Percentiles rank a stretch among this genome's conserved stretches.
These are phyloP conservation scores for Colletotrichum nymphaeae DNA, from an alignment of 2,329 filamentous ascomycete species.

Conservation along the genomic window DNA sequence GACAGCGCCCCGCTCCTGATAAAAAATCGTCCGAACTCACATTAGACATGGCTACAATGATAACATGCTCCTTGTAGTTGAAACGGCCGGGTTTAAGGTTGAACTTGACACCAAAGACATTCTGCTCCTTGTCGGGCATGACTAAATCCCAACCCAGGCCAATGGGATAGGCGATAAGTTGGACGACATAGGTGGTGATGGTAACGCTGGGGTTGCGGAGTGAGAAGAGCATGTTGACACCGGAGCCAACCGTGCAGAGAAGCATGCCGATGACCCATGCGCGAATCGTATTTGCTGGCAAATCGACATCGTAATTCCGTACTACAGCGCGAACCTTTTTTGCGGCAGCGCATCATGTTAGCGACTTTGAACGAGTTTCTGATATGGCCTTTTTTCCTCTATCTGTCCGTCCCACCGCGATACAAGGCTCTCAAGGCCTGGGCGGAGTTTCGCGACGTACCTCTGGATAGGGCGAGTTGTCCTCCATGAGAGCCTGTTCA, in stretches of 20 bases:
- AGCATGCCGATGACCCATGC: slow-evolving; percentile 72
- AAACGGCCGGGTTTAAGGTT: slow-evolving; percentile 68
- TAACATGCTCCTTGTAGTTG: slow-evolving; percentile 71
- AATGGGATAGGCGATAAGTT: slow-evolving; percentile 71
- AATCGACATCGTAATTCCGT: slow-evolving; percentile 72
- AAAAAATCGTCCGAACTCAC: slow-evolving; percentile 50
- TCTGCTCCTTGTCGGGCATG: slow-evolving; percentile 64
- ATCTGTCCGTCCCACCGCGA: background rate
- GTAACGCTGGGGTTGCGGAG: slow-evolving; percentile 68
- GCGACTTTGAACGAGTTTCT: slow-evolving; percentile 9
- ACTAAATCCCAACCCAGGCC: slow-evolving; percentile 66
- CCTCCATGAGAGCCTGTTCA: slow-evolving; percentile 68
- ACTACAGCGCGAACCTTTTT: slow-evolving; percentile 72
- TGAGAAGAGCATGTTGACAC: slow-evolving; percentile 71
- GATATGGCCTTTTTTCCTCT: too few species aligned
- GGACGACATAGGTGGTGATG: slow-evolving; percentile 71
- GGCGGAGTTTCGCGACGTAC: slow-evolving; percentile 49
- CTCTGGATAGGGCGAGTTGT: slow-evolving; percentile 76
- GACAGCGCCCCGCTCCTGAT: background rate
- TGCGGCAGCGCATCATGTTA: slow-evolving; percentile 19
- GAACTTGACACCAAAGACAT: slow-evolving; percentile 63
- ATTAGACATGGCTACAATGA: slow-evolving; percentile 74
- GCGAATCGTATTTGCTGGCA: slow-evolving; percentile 73
- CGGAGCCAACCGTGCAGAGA: slow-evolving; percentile 71
- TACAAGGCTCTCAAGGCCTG: background rate